Evolutionary conservation across 129 eudicot species (phyloP), one percentile per base, ranked within the genome.

Genomic region (Arctium minus): DNA sequence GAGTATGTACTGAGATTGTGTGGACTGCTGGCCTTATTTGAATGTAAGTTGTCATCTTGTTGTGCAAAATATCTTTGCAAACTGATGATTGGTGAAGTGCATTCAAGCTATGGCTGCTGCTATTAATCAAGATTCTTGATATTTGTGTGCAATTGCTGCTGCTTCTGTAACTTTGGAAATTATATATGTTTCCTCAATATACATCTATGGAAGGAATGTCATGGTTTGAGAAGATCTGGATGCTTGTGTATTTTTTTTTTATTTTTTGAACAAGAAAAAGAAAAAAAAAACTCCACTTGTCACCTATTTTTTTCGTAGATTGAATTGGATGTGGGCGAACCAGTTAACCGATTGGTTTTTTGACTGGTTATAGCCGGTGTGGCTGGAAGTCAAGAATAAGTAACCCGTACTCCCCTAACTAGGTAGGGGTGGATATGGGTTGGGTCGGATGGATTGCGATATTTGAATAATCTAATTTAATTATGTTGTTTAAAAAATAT

Each of bases 31-130:
- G 35, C 37, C 53, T 75, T 60, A 70, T 35, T 38, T 76, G 81
- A 80, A 85, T 31, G 60, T 64, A 71, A 76, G 27, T 72, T 40
- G 73, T 76, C 85, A 76, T 85, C 77, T 70, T 73, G 39, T 62
- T 48, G 40, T 42, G 87, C 87, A 84, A 84, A 84, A 73, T 79
- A 73, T 79, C 80, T 73, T 84, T 64, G 83, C 83, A 36, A 60
- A 62, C 65, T 48, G 65, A 77, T 48, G 64, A 70, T 22, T 35
- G 81, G 29, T 44, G 40, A 82, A 68, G 71, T 82, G 85, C 76
- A 42, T 82, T 75, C 39, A 76, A 40, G 75, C 44, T 18, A 74
- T 2, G 71, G 39, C 31, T 53, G 32, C 71, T 46, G 70, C 7
- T 53, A n/a, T 83, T 46, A 75, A 50, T 67, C 62, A 13, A 79